Evolutionary conservation across 2,329 filamentous ascomycete genomes (phyloP), one percentile per base, ranked within the genome.

Genomic region (Conoideocrella luteorostrata): DNA sequence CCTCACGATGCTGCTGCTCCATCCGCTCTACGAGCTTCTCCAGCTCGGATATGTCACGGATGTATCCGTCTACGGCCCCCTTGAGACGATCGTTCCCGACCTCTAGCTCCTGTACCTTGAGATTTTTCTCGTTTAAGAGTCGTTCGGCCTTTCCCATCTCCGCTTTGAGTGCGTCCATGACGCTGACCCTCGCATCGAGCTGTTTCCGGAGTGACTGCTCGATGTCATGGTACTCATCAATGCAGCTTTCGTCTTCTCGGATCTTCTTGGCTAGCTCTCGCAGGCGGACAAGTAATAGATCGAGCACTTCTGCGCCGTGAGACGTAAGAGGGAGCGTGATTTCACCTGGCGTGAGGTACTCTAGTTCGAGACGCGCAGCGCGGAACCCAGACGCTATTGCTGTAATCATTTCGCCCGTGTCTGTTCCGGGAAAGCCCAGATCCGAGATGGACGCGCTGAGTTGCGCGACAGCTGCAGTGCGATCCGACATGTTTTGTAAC

Each of bases 341-440:
- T 55, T 82, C 78, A 5, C 78, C 78, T 0, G 78, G 78, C 0
- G 71, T 75, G 17, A 82, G 67, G 52, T 81, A 81, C 56, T 82
- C 79, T 3, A 82, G 70, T 51, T 82, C 78, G 0, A 82, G 62
- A 1, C 79, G 71, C 2, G 78, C 78, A 2, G 71, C 59, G 17
- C 78, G 74, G 60, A 83, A 75, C 2, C 71, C 67, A 2, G 64
- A 49, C 0, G 67, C 57, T 11, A 83, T 66, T 0, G 70, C 66
- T 2, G 63, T 48, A 7, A 82, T 54, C 45, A 75, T 69, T n/a
- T 72, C 70, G n/a, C 60, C 44, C 0, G 71, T 67, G 47, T 77
- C 71, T 6, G 51, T 48, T 1, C 72, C 70, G 0, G 63, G 55
- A 50, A 82, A 82, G 5, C 77, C 77, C 1, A 82, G 67, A 1